A percentile compares a stretch with the other conserved stretches of the same genome.
phyloP scores from a whole-genome alignment of 257 asterid genomes.

The Petrea volubilis region DNA sequence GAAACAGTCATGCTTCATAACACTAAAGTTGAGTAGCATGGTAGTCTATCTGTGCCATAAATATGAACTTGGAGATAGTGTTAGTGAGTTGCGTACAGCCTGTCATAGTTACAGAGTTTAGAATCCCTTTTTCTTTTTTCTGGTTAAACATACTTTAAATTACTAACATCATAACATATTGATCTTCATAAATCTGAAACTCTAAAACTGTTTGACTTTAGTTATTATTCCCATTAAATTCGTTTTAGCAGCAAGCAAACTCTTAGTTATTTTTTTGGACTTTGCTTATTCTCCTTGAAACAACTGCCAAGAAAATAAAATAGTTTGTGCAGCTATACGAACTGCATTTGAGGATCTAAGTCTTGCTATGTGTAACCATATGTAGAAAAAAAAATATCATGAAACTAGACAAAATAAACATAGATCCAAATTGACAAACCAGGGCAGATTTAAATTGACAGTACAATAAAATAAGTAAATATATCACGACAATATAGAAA shows the following conservation, averaged over 20 bases:
- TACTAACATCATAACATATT: background rate
- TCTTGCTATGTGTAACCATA: background rate
- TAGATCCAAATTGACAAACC: background rate
- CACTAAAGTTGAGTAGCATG: background rate
- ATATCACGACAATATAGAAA: background rate
- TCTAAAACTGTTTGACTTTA: background rate
- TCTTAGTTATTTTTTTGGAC: background rate
- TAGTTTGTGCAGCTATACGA: background rate
- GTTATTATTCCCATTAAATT: background rate
- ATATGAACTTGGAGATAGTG: background rate
- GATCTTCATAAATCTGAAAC: background rate
- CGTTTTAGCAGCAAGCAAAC: constrained; percentile 1
- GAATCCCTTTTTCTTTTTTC: no score
- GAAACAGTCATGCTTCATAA: constrained; percentile 9
- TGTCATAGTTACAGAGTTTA: background rate
- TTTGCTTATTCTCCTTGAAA: constrained; percentile 1
- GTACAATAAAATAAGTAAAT: background rate
- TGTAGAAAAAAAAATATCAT: background rate
- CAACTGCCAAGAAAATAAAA: background rate
- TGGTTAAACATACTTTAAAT: no score
- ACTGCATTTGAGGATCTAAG: background rate
- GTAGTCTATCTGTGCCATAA: background rate
- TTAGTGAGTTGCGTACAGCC: background rate
- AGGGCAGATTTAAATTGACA: background rate
- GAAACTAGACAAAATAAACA: background rate